phyloP scores from a whole-genome alignment of 140 eudicot species.

The Anethum foeniculum region DNA sequence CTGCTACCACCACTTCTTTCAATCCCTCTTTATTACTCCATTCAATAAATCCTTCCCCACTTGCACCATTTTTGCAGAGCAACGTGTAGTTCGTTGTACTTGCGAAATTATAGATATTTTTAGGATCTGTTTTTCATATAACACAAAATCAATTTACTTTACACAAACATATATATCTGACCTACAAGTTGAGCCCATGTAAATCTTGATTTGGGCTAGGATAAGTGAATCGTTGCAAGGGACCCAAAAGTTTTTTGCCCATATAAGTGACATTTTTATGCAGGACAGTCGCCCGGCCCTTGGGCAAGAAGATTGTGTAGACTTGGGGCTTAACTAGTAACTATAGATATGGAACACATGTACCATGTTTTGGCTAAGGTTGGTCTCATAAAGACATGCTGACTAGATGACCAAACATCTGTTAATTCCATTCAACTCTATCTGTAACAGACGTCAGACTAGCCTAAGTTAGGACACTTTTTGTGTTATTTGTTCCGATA shows the following conservation, averaged over 20 bases:
- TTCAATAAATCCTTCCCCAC: background rate
- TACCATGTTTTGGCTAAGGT: no score
- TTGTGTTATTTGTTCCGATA: background rate
- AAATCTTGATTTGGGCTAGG: background rate
- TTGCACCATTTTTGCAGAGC: background rate
- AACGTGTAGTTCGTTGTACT: background rate
- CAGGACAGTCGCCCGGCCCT: background rate
- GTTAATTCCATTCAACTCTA: background rate
- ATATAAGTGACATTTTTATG: background rate
- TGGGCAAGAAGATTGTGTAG: background rate
- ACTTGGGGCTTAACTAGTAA: background rate
- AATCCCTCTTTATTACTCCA: background rate
- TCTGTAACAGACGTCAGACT: background rate
- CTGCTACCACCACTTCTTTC: background rate
- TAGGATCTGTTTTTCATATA: background rate
- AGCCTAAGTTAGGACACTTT: constrained; percentile 1
- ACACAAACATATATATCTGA: background rate
- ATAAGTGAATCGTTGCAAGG: background rate
- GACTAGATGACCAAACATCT: background rate
- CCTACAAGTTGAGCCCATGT: background rate
- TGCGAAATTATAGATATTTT: background rate
- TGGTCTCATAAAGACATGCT: background rate
- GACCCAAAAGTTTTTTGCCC: background rate
- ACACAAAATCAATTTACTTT: background rate
- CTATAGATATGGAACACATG: no score